A percentile compares a stretch with the other conserved stretches of the same genome.
Evolutionary conservation across 1,284 basidiomycete genomes (phyloP).

Genomic region (Boletus mariae): DNA sequence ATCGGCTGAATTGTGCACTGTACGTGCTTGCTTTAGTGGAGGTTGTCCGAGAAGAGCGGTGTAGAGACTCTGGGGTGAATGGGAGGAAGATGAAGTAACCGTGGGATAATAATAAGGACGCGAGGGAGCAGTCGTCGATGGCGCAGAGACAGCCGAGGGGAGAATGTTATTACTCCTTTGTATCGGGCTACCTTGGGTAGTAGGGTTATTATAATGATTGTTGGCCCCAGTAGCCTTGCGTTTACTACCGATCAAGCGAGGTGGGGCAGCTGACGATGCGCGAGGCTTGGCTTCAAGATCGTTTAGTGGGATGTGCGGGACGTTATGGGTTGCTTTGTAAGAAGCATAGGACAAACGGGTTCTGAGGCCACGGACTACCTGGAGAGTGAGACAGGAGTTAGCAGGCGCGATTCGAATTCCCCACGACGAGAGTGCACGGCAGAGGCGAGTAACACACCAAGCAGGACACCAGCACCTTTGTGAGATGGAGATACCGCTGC

Average conservation of each 20-base stretch:
- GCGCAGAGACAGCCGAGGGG: conserved; percentile 47
- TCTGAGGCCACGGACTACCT: conserved; percentile 75
- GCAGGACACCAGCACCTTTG: neutral
- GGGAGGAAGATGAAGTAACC: conserved; percentile 19
- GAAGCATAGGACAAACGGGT: conserved; percentile 74
- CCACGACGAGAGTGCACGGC: conserved; percentile 6
- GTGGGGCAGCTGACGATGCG: conserved; percentile 38
- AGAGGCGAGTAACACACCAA: conserved; percentile 1
- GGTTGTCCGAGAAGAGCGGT: conserved; percentile 70
- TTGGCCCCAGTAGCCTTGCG: conserved; percentile 46
- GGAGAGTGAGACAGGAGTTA: conserved; percentile 37
- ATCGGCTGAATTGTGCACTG: conserved; percentile 66
- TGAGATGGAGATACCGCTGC: neutral
- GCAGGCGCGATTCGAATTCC: conserved; percentile 19
- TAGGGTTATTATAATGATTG: conserved; percentile 49
- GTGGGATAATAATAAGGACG: conserved; percentile 41
- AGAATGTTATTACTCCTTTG: conserved; percentile 32
- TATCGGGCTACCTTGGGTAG: conserved; percentile 39
- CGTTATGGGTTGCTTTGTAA: conserved; percentile 73
- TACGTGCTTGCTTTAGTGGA: conserved; percentile 67
- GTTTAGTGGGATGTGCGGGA: conserved; percentile 58
- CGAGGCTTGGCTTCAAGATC: conserved; percentile 64
- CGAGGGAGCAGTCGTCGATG: conserved; percentile 36
- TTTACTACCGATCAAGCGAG: conserved; percentile 54
- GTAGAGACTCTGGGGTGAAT: conserved; percentile 56